Base-by-base conservation (phyloP, 495 filamentous ascomycete genomes). In the Staphylotrichum tortipilum region DNA sequence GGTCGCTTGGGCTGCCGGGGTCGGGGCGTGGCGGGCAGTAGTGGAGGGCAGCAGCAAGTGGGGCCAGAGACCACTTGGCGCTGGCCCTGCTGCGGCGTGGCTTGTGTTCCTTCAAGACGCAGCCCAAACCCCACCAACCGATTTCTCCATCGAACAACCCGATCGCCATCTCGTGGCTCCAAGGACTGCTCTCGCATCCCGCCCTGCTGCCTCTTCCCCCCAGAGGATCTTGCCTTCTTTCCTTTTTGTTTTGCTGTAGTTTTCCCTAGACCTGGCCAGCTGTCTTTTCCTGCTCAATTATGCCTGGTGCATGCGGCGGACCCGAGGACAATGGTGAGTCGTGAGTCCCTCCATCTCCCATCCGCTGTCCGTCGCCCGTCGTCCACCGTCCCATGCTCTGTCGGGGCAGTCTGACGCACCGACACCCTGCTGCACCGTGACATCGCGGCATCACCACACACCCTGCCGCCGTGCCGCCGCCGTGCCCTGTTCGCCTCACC, bases 231-330 rank as follows among this genome's bases (percentile, higher is more conserved):
- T 12, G 15, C 22, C 33, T 29, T 29, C 41, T n/a, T 45, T 44
- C 23, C 49, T 34, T 44, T 42, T 38, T 10, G 30, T 54, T 49
- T 40, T 31, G 50, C 17, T 44, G 36, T 38, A 11, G 30, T 54
- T 49, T 40, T 31, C 54, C 17, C 29, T 23, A 19, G 37, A 18
- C 7, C 26, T 23, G 24, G 18, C 11, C 45, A 37, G 17, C 34
- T 18, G 12, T 46, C 40, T 19, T 46, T 46, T 50, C 31, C 54
- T 42, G 41, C n/a, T n/a, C 69, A 71, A 73, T 63, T 72, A 76
- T 76, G 72, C 69, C 66, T 63, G 66, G 64, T 54, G 69, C 67
- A 59, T 61, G 70, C 69, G 68, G 68, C 60, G 67, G 65, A 55
- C 61, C 66, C 54, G 62, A 60, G 55, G 68, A 76, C 62, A 65